A percentile compares a stretch with the other conserved stretches of the same genome.
phyloP scores from a whole-genome alignment of 225 moss, liverwort and hornwort genomes.

The Marchantia paleacea region DNA sequence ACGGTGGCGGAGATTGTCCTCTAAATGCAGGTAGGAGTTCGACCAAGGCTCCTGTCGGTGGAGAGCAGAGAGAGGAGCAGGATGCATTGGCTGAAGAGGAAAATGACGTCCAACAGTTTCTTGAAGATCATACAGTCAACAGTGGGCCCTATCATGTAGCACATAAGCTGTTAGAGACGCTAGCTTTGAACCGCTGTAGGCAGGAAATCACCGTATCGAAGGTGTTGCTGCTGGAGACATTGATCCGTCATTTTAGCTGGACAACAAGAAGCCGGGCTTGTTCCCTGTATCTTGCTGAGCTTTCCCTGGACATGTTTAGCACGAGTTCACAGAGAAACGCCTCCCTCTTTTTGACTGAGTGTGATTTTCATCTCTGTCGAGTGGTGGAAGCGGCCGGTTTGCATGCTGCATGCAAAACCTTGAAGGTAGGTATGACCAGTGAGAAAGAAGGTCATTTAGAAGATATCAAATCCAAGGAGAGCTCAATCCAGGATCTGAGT shows the following conservation, averaged over 20 bases:
- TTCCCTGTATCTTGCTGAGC: constrained; percentile 89
- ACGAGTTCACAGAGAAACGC: constrained; percentile 54
- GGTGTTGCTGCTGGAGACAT: constrained; percentile 72
- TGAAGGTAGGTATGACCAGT: background rate
- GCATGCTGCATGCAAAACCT: constrained; percentile 31
- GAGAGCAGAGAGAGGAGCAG: constrained; percentile 29
- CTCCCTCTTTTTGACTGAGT: constrained; percentile 61
- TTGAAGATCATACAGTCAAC: constrained; percentile 60
- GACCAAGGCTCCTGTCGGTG: constrained; percentile 32
- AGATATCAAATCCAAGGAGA: background rate
- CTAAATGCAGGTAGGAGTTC: constrained; percentile 19
- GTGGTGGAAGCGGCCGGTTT: constrained; percentile 67
- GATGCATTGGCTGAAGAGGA: constrained; percentile 54
- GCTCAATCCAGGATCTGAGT: constrained; percentile 9
- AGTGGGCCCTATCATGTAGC: constrained; percentile 77
- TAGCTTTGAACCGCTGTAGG: constrained; percentile 57
- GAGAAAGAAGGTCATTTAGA: background rate
- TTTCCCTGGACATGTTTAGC: constrained; percentile 80
- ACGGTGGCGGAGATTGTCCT: constrained; percentile 8
- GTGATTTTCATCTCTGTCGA: constrained; percentile 78
- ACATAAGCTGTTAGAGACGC: constrained; percentile 71
- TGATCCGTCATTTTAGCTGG: constrained; percentile 64
- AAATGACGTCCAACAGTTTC: constrained; percentile 64
- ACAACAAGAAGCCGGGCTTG: constrained; percentile 67
- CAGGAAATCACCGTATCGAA: constrained; percentile 64